Base-by-base conservation (phyloP, 768 basidiomycete species). In the Hypholoma fasciculare region DNA sequence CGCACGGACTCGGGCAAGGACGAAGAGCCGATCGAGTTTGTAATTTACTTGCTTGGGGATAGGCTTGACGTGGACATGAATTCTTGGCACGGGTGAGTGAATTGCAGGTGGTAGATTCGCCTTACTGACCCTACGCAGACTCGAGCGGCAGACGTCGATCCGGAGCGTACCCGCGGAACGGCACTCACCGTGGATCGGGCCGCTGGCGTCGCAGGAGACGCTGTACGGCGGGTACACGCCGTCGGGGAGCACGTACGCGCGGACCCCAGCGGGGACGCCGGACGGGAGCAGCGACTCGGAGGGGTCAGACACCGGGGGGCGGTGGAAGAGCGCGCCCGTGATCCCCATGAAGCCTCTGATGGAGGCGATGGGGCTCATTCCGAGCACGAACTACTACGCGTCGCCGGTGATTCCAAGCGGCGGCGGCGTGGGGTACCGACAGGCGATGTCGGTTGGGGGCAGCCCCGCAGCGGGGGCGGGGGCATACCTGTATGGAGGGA, bases 1-100 rank as follows among this genome's bases (percentile, higher is more conserved):
- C 48, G 48, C 23, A 63, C 57, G 46, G 54, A 66, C 51, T 26
- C 62, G 38, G 58, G 61, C 48, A 64, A 64, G 60, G 64, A 67
- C 43, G 58, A 62, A 39, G 65, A 66, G 30, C 37, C 61, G 30
- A 62, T 62, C 39, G 70, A 76, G 56, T 76, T 76, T 60, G 59
- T 76, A 14, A 72, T 79, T 40, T 71, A 77, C n/a, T 60, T 78
- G 37, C 63, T 79, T 49, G 76, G 76, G 42, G 72, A 74, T 46
- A 69, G 62, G 48, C 63, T 71, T 2, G 72, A 74, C 42, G 69
- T 67, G 34, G 71, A 73, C 49, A 56, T 59, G 19, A 61, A 67
- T 43, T 73, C 77, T 19, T 80, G 78, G 78, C 78, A 80, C 63
- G 76, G 77, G 78, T 80, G 62, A 43, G 75, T 67, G 23, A 52